Evolutionary conservation across 169 alveolate species (phyloP).

Genomic region (Neospora caninum): DNA sequence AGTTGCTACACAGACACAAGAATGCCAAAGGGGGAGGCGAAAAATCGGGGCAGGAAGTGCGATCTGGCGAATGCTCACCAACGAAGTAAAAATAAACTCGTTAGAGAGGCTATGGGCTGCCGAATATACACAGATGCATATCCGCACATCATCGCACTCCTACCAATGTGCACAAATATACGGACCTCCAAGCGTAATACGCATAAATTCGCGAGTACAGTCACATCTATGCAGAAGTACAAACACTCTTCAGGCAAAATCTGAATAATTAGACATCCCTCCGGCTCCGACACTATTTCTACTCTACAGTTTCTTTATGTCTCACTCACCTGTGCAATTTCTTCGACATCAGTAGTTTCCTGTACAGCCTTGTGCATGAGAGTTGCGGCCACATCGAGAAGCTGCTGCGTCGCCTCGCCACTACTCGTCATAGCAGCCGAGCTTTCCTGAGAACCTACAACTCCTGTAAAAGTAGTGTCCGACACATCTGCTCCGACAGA

Average conservation of each 20-base stretch:
- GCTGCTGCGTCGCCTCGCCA: conserved; percentile 34
- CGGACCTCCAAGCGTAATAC: neutral
- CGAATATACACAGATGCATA: too few relatives aligned
- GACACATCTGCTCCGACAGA: neutral
- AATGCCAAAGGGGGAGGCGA: neutral
- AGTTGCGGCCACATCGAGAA: conserved; percentile 17
- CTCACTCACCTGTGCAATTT: neutral
- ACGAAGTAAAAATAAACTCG: too few relatives aligned
- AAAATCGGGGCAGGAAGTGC: too few relatives aligned
- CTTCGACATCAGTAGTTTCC: conserved; percentile 29
- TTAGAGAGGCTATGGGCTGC: too few relatives aligned
- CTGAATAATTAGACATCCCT: too few relatives aligned
- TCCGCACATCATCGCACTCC: too few relatives aligned
- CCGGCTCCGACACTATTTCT: too few relatives aligned
- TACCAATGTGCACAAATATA: neutral
- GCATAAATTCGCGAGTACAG: neutral
- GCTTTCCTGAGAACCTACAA: neutral
- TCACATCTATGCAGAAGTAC: neutral
- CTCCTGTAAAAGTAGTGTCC: neutral
- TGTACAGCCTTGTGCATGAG: conserved; percentile 25
- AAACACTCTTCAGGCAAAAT: neutral
- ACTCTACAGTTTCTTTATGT: neutral
- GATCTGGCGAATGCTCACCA: too few relatives aligned
- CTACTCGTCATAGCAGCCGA: neutral
- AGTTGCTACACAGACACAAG: neutral